Conservation (phyloP, 2,329 filamentous ascomycete genomes). For the Aspergillus sp. region DNA sequence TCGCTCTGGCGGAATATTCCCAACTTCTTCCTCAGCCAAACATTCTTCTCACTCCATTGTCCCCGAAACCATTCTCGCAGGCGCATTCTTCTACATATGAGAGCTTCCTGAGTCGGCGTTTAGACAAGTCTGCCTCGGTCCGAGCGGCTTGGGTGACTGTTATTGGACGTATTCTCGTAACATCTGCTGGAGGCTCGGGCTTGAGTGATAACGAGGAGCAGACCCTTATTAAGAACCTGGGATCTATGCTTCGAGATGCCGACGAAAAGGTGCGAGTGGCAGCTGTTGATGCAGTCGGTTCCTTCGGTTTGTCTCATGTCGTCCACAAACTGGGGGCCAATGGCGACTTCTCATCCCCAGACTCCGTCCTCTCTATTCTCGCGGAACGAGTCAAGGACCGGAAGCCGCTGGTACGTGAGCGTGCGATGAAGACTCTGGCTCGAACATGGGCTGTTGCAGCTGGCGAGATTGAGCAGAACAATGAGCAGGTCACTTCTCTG, state of each 20-base stretch:
- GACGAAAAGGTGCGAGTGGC: conserved; percentile 90
- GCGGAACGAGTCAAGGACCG: conserved; percentile 86
- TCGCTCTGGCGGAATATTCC: conserved; percentile 40
- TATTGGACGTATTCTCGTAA: conserved; percentile 80
- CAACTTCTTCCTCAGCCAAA: conserved; percentile 50
- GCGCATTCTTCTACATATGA: conserved; percentile 75
- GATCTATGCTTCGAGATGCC: conserved; percentile 76
- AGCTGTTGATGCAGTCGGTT: conserved; percentile 77
- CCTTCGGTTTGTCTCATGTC: conserved; percentile 75
- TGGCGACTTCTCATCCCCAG: conserved; percentile 69
- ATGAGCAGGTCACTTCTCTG: conserved; percentile 69
- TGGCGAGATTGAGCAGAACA: conserved; percentile 77
- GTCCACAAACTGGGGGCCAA: conserved; percentile 73
- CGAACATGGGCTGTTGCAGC: conserved; percentile 92
- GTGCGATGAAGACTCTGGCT: conserved; percentile 78
- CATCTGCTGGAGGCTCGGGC: conserved; percentile 84
- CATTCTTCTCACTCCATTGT: conserved; percentile 75
- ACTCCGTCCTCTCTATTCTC: conserved; percentile 74
- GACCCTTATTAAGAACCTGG: conserved; percentile 66
- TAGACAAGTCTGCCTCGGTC: conserved; percentile 80
- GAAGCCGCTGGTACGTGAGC: conserved; percentile 72
- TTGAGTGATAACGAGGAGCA: conserved; percentile 78
- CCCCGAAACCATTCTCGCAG: conserved; percentile 83
- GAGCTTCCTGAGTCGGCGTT: conserved; percentile 75
- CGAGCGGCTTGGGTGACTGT: conserved; percentile 82